Percentiles rank a stretch among this genome's conserved stretches.
phyloP scores from a whole-genome alignment of 2,329 filamentous ascomycete genomes.

The Didymella pinodella region DNA sequence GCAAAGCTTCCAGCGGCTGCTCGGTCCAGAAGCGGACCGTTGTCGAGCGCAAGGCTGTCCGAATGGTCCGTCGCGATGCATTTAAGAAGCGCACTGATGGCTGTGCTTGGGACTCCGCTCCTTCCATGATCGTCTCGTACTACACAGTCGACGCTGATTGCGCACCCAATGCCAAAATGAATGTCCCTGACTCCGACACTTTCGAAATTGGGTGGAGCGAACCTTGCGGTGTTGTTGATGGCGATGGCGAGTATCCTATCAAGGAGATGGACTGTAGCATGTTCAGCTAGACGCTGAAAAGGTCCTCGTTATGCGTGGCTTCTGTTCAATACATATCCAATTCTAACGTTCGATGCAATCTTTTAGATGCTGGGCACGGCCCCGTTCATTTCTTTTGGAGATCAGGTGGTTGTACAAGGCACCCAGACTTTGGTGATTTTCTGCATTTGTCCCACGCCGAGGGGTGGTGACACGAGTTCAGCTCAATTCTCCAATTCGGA shows the following conservation, averaged over 20 bases:
- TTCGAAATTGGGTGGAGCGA: slow-evolving; percentile 55
- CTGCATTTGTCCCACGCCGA: slow-evolving; percentile 17
- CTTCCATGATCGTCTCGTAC: slow-evolving; percentile 54
- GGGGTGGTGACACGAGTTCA: slow-evolving; percentile 16
- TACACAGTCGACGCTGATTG: slow-evolving; percentile 52
- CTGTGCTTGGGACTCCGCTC: slow-evolving; percentile 50
- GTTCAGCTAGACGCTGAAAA: slow-evolving; percentile 27
- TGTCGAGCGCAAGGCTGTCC: slow-evolving; percentile 45
- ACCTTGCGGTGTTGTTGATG: slow-evolving; percentile 48
- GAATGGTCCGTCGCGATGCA: slow-evolving; percentile 41
- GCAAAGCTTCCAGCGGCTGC: slow-evolving; percentile 29
- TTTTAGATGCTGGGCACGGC: slow-evolving; percentile 13
- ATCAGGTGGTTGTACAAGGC: slow-evolving; percentile 24
- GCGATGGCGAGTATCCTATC: slow-evolving; percentile 57
- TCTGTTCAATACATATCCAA: slow-evolving; percentile 12
- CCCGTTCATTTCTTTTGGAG: slow-evolving; percentile 16
- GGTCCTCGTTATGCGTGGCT: not conserved
- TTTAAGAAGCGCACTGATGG: slow-evolving; percentile 41
- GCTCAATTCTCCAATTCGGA: slow-evolving; percentile 8
- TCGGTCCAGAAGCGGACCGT: slow-evolving; percentile 33
- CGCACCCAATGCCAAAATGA: slow-evolving; percentile 40
- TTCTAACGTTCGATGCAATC: slow-evolving; percentile 12
- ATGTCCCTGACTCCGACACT: slow-evolving; percentile 32
- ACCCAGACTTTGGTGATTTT: slow-evolving; percentile 18
- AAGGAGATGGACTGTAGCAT: slow-evolving; percentile 47